These are phyloP conservation scores for Earliella scabrosa DNA, from an alignment of 1,284 basidiomycete species.

Conservation along the genomic window DNA sequence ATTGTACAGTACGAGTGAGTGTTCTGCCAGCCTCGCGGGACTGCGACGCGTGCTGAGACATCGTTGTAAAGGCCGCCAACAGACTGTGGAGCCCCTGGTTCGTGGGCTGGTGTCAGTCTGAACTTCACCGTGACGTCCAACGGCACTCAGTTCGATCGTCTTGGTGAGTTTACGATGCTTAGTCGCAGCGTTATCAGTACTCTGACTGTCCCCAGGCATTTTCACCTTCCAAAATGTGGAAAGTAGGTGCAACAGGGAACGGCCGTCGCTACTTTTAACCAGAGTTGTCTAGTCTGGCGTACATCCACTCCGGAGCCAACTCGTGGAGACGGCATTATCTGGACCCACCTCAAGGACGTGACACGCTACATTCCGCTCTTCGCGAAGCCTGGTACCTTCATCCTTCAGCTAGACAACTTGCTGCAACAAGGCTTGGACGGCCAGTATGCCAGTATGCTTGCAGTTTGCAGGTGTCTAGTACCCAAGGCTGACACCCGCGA, in stretches of 20 bases:
- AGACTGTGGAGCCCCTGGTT: conserved; percentile 69
- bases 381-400: conserved; percentile 64
- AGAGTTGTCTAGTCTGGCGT: conserved; percentile 59
- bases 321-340: conserved; percentile 68
- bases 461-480: not conserved
- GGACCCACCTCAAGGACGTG: conserved; percentile 80
- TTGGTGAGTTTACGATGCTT: no score
- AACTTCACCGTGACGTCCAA: conserved; percentile 81
- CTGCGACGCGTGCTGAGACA: not conserved
- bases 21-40: not conserved
- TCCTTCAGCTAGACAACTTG: conserved; percentile 75
- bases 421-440: conserved; percentile 61
- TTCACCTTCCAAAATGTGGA: conserved; percentile 80
- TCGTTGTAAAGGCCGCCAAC: conserved; percentile 60
- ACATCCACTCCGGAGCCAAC: conserved; percentile 82
- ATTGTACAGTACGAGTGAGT: conserved; percentile 67
- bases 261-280: not conserved
- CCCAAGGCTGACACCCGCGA: not conserved
- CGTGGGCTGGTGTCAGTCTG: conserved; percentile 76
- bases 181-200: no score
- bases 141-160: conserved; percentile 77
- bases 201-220: conserved; percentile 37
- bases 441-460: conserved; percentile 64
- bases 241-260: conserved; percentile 46
- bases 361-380: conserved; percentile 76